phyloP scores from a whole-genome alignment of 371 early-diverging fungal genomes.

The Saksenaea vasiformis region DNA sequence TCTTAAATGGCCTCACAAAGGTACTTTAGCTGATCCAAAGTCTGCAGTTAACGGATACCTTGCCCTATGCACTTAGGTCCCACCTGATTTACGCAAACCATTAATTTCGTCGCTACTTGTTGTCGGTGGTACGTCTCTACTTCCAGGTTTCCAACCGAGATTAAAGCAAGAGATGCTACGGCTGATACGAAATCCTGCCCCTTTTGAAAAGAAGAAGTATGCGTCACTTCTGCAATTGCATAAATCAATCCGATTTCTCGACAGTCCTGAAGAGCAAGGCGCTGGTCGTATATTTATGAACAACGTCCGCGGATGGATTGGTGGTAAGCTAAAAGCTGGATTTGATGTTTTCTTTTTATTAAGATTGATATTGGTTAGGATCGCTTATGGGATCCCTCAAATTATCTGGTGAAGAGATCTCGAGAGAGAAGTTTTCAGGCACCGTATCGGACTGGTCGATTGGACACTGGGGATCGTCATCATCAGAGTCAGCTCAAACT shows the following conservation, averaged over 20 bases:
- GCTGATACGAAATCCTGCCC: conserved; percentile 42
- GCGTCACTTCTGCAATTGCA: conserved; percentile 26
- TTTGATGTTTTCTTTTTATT: not conserved
- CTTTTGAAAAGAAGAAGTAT: conserved; percentile 45
- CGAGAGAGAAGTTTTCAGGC: conserved; percentile 63
- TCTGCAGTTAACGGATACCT: not conserved
- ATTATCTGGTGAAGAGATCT: conserved; percentile 64
- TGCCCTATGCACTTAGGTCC: conserved; percentile 36
- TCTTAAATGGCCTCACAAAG: conserved; percentile 65
- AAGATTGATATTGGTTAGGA: conserved; percentile 33
- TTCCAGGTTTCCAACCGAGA: conserved; percentile 74
- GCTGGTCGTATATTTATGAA: conserved; percentile 66
- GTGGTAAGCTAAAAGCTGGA: conserved; percentile 47
- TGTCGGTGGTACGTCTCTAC: conserved; percentile 77
- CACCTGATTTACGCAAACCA: conserved; percentile 74
- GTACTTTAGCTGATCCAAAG: conserved; percentile 15
- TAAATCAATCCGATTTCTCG: conserved; percentile 37
- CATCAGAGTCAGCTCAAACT: not conserved
- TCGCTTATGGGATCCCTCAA: conserved; percentile 76
- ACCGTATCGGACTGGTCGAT: conserved; percentile 71
- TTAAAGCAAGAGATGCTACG: conserved; percentile 65
- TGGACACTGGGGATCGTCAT: conserved; percentile 29
- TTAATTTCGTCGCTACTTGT: conserved; percentile 69
- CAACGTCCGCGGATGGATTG: conserved; percentile 77
- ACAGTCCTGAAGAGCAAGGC: conserved; percentile 36